Percentiles rank a stretch among this genome's conserved stretches.
These are phyloP conservation scores for Penicillium turbatum DNA, from an alignment of 495 filamentous ascomycete genomes.

Conservation along the genomic window DNA sequence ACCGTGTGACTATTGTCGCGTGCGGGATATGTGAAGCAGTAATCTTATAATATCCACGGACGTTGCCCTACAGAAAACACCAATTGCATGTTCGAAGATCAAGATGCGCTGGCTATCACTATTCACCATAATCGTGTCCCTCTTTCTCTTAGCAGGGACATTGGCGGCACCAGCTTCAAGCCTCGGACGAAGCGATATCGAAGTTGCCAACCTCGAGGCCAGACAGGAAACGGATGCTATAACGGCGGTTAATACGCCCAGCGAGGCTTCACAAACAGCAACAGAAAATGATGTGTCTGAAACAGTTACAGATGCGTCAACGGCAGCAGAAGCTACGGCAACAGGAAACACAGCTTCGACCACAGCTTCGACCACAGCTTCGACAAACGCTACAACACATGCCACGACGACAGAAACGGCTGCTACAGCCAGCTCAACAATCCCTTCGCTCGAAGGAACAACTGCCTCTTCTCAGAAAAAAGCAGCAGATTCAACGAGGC, in stretches of 20 bases:
- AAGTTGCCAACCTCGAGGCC: neutral
- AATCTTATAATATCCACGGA: neutral
- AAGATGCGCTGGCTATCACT: constrained; percentile 23
- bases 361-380: constrained; percentile 9
- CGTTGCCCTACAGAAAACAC: neutral
- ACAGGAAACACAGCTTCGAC: constrained; percentile 17
- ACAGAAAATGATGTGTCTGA: constrained; percentile 3
- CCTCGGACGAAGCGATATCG: constrained; percentile 3
- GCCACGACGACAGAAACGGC: constrained; percentile 15
- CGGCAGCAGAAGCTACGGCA: constrained; percentile 14
- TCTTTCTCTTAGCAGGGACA: constrained; percentile 8
- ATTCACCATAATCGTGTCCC: constrained; percentile 7
- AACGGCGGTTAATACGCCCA: constrained; percentile 6
- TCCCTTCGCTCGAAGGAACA: constrained; percentile 20
- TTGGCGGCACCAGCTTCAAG: constrained; percentile 16
- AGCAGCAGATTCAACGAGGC: constrained; percentile 17
- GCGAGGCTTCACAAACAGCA: neutral
- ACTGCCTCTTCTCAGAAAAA: constrained; percentile 1
- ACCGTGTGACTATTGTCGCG: neutral
- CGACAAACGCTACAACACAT: constrained; percentile 8
- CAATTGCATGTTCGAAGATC: neutral
- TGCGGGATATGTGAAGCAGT: neutral
- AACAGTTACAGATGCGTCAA: constrained; percentile 10
- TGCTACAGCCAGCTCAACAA: constrained; percentile 12
- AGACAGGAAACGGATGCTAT: constrained; percentile 3